A percentile compares a stretch with the other conserved stretches of the same genome.
phyloP scores from a whole-genome alignment of 768 basidiomycete genomes.

The Punctularia strigosozonata region DNA sequence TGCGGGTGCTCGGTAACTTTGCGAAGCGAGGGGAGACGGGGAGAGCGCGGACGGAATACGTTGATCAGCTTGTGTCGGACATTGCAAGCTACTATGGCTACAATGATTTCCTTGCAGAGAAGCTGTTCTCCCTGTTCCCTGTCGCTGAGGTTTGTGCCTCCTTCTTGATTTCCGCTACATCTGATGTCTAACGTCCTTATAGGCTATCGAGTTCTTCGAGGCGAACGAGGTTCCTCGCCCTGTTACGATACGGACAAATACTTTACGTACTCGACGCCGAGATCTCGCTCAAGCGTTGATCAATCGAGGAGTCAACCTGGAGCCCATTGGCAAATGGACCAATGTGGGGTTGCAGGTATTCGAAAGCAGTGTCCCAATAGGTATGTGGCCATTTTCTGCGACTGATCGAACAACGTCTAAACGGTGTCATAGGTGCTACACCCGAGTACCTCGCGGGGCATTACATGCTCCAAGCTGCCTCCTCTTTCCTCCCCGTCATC shows the following conservation, averaged over 20 bases:
- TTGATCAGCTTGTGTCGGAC: constrained; percentile 77
- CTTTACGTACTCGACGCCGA: constrained; percentile 82
- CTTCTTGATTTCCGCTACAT: constrained; percentile 1
- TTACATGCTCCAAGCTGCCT: constrained; percentile 99
- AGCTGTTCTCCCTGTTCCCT: constrained; percentile 88
- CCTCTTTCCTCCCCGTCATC: constrained; percentile 98
- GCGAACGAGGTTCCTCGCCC: constrained; percentile 93
- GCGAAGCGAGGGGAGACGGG: constrained; percentile 53
- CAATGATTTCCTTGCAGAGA: constrained; percentile 89
- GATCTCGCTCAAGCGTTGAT: constrained; percentile 91
- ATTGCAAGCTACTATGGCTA: constrained; percentile 97
- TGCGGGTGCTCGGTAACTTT: constrained; percentile 63
- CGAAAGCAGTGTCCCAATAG: constrained; percentile 91
- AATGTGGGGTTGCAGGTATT: constrained; percentile 99
- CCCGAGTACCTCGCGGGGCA: constrained; percentile 98
- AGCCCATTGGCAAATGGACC: constrained; percentile 98
- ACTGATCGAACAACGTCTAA: constrained; percentile 1
- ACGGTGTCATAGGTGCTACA: constrained; percentile 83
- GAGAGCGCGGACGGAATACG: constrained; percentile 84
- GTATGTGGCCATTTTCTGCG: constrained; percentile 21
- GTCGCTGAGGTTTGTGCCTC: constrained; percentile 63
- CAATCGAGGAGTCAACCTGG: constrained; percentile 93
- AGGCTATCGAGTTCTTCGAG: constrained; percentile 98
- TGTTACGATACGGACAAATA: constrained; percentile 97
- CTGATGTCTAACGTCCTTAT: constrained; percentile 1